phyloP scores from a whole-genome alignment of 129 eudicot species.

The Oenanthe sinensis region DNA sequence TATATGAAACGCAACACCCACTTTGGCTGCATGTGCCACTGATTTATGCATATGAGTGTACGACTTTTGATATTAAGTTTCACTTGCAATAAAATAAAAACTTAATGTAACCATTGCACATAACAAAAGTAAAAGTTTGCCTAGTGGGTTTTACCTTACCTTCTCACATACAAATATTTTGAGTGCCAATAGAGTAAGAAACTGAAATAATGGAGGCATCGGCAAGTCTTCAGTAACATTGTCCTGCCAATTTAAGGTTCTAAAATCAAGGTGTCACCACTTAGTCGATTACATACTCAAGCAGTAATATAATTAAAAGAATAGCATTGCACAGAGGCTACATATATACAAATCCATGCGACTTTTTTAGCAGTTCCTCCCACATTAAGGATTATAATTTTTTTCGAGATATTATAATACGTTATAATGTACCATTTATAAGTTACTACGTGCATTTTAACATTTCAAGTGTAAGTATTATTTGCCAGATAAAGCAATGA shows the following conservation, averaged over 20 bases:
- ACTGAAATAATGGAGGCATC: slow-evolving; percentile 95
- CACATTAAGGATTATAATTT: neutral
- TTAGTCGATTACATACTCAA: neutral
- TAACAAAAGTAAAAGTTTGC: neutral
- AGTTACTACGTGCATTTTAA: neutral
- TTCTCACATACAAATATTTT: slow-evolving; percentile 70
- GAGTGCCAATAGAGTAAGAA: slow-evolving; percentile 70
- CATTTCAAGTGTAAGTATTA: neutral
- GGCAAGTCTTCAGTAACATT: slow-evolving; percentile 64
- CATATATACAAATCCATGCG: neutral
- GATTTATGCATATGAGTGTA: neutral
- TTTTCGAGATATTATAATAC: neutral
- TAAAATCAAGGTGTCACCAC: slow-evolving; percentile 6
- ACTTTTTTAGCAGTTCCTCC: neutral
- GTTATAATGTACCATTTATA: neutral
- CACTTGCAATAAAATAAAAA: neutral
- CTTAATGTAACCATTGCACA: neutral
- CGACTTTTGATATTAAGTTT: neutral
- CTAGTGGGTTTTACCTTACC: slow-evolving; percentile 26
- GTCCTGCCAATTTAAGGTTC: slow-evolving; percentile 42
- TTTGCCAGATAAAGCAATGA: neutral
- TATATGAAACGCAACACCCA: neutral
- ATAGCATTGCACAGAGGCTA: neutral
- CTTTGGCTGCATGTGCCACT: neutral
- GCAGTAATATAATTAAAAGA: neutral